A percentile compares a stretch with the other conserved stretches of the same genome.
phyloP scores from a whole-genome alignment of 495 filamentous ascomycete genomes.

The Entonaema liquescens region DNA sequence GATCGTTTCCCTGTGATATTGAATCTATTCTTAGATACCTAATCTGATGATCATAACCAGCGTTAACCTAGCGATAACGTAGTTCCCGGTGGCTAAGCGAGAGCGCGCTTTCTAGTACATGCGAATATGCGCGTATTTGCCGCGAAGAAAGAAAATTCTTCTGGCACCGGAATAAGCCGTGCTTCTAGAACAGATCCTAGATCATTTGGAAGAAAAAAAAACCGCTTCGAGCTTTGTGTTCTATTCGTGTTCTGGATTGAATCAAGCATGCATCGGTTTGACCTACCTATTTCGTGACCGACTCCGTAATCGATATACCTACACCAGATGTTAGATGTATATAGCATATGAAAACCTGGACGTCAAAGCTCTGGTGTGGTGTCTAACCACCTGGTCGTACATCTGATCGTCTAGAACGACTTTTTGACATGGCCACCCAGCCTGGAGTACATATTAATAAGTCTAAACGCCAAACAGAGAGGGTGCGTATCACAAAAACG shows the following conservation, averaged over 20 bases:
- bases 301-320: slow-evolving; percentile 1
- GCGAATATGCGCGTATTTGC: neutral
- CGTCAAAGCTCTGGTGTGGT: no score
- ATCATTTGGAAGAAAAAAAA: neutral
- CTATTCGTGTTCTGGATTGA: neutral
- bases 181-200: neutral
- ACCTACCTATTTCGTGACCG: slow-evolving; percentile 19
- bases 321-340: neutral
- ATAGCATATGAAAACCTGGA: neutral
- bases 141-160: neutral
- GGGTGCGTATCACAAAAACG: neutral
- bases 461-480: neutral
- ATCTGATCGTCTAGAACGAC: neutral
- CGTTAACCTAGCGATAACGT: neutral
- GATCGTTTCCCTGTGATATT: neutral
- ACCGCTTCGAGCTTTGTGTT: slow-evolving; percentile 8
- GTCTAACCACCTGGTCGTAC: slow-evolving; percentile 3
- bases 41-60: neutral
- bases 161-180: neutral
- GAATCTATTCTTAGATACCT: neutral
- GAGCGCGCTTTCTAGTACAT: neutral
- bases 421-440: neutral
- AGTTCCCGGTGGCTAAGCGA: neutral
- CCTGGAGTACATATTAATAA: neutral
- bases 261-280: neutral